phyloP scores from a whole-genome alignment of 73 alveolate genomes.

The Loxodes magnus region DNA sequence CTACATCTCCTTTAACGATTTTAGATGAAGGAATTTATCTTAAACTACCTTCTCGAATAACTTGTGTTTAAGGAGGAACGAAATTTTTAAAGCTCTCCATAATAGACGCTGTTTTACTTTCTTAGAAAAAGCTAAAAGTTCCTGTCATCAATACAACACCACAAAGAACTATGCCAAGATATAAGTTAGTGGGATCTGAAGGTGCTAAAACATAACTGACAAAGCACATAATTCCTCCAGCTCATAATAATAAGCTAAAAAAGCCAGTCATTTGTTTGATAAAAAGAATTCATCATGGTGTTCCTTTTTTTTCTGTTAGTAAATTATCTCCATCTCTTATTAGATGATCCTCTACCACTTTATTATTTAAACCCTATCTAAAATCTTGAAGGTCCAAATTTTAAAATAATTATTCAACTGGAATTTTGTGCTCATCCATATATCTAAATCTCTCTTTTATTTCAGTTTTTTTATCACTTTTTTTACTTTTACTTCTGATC shows the following conservation, averaged over 20 bases:
- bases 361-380: constrained; percentile 53
- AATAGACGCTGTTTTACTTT: constrained; percentile 58
- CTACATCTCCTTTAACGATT: constrained; percentile 88
- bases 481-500: no score
- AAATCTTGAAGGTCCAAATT: constrained; percentile 34
- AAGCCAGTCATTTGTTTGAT: constrained; percentile 61
- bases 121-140: constrained; percentile 45
- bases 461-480: no score
- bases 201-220: constrained; percentile 47
- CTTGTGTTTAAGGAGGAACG: constrained; percentile 63
- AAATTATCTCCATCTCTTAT: constrained; percentile 42
- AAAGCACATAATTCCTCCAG: constrained; percentile 63
- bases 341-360: constrained; percentile 31
- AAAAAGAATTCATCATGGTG: constrained; percentile 55
- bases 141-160: constrained; percentile 65
- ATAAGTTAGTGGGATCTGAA: constrained; percentile 47
- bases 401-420: constrained; percentile 40
- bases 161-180: constrained; percentile 58
- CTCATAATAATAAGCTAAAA: constrained; percentile 63
- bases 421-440: constrained; percentile 54
- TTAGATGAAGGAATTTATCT: constrained; percentile 54
- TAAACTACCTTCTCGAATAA: constrained; percentile 73
- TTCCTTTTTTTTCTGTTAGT: constrained; percentile 62
- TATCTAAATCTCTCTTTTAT: constrained; percentile 43
- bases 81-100: constrained; percentile 78